Conservation (phyloP, 371 early-diverging fungal species). For the Quaeritorhiza haematococci region DNA sequence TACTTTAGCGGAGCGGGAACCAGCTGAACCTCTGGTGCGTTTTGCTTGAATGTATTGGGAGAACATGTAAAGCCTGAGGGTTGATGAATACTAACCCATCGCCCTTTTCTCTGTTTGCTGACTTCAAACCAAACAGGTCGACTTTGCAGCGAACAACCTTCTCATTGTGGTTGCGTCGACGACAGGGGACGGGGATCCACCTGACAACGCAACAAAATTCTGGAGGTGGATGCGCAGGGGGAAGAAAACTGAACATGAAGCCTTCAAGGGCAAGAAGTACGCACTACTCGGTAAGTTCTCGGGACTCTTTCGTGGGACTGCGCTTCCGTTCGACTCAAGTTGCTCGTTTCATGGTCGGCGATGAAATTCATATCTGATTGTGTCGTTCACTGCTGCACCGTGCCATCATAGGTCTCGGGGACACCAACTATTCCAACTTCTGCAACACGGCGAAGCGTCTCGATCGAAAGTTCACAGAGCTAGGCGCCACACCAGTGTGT, state of each 20-base stretch:
- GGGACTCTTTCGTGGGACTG: too few relatives aligned
- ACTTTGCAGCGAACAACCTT: slow-evolving; percentile 19
- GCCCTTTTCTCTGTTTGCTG: too few relatives aligned
- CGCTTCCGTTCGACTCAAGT: not conserved
- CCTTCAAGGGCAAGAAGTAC: slow-evolving; percentile 20
- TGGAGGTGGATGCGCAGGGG: slow-evolving; percentile 70
- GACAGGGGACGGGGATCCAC: slow-evolving; percentile 95
- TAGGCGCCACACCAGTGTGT: slow-evolving; percentile 71
- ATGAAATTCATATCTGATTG: not conserved
- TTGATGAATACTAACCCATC: too few relatives aligned
- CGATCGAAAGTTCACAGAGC: slow-evolving; percentile 65
- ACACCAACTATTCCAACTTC: slow-evolving; percentile 89
- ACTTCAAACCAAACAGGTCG: slow-evolving; percentile 21
- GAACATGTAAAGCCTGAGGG: too few relatives aligned
- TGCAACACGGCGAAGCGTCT: slow-evolving; percentile 75
- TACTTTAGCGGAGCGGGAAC: not conserved
- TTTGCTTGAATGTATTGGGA: not conserved
- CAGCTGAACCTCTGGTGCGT: not conserved
- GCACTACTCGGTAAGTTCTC: slow-evolving; percentile 16
- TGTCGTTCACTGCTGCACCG: not conserved
- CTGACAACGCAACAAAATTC: slow-evolving; percentile 85
- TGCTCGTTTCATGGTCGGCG: not conserved
- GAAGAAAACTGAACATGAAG: slow-evolving; percentile 20
- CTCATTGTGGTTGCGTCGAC: slow-evolving; percentile 80
- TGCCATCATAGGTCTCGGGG: slow-evolving; percentile 64